Evolutionary conservation across 192 early-diverging fungal species (phyloP), one percentile per base, ranked within the genome.

Genomic region (Coemansia pectinata): DNA sequence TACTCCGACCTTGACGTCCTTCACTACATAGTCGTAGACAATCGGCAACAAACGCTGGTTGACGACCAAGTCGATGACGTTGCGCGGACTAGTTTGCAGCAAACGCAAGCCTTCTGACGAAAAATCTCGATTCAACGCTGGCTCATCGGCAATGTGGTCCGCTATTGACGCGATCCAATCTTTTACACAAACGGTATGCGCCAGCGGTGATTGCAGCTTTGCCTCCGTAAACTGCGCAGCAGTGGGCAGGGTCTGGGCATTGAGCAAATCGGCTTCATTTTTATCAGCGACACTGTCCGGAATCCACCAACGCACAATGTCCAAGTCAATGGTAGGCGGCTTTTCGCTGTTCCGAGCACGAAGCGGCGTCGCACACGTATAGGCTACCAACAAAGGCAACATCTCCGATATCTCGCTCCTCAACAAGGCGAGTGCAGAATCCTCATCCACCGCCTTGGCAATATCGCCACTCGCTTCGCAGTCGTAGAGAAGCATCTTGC

Each of bases 1-100:
- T 8, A 64, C 84, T 19, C 79, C 84, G 3, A 85, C 74, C 25
- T 81, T 73, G 33, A 81, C 75, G 12, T 78, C 84, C 55, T 77
- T 76, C 33, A 85, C 84, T 23, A 82, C 74, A 64, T 70, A 85
- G 59, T 74, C 74, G 47, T 70, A 77, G 11, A 77, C 74, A 6
- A 79, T 63, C 1, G 76, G 76, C 62, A 85, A 25, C 34, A 85
- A 40, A 36, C 77, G 76, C 60, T 62, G 72, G 31, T 67, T 47
- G 15, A 82, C 52, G 2, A 74, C 73, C 17, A 66, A 40, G 36
- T 76, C 67, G 4, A 73, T 69, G 8, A 53, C 64, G 53, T 57
- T 38, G 44, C 81, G 81, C n/a, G 65, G 47, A 27, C 64, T 65
- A 1, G 33, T 52, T 9, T 17, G 40, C 48, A 82, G 59, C 41